Conservation (phyloP, 805 yeast genomes). For the Yamadazyma kitorensis region DNA sequence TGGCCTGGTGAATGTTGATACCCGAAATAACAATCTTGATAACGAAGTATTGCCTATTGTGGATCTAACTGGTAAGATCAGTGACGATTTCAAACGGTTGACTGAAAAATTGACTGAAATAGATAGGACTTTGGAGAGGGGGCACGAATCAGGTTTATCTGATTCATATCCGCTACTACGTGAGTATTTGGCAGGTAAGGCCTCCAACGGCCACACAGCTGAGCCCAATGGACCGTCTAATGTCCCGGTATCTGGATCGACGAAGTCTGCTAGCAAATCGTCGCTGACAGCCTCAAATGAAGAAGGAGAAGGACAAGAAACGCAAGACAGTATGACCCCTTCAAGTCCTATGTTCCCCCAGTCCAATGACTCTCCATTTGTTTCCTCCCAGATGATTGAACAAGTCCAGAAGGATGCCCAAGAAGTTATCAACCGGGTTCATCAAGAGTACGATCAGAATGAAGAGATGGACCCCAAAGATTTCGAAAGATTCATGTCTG, state of each 20-base stretch:
- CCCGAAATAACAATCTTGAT: slow-evolving; percentile 9
- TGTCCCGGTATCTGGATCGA: too few relatives aligned
- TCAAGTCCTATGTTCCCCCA: too few relatives aligned
- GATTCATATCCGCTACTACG: slow-evolving; percentile 4
- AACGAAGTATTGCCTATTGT: slow-evolving; percentile 12
- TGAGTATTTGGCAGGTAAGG: not conserved
- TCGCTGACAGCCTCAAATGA: too few relatives aligned
- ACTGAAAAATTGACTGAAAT: slow-evolving; percentile 12
- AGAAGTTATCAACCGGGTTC: not conserved
- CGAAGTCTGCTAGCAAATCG: too few relatives aligned
- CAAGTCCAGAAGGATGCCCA: not conserved
- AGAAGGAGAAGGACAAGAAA: too few relatives aligned
- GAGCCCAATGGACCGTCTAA: too few relatives aligned
- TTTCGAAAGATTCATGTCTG: slow-evolving; percentile 33
- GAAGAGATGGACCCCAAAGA: slow-evolving; percentile 18
- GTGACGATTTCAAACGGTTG: slow-evolving; percentile 14
- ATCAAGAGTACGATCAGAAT: not conserved
- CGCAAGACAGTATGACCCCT: too few relatives aligned
- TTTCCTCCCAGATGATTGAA: not conserved
- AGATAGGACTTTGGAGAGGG: slow-evolving; percentile 7
- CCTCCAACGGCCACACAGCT: too few relatives aligned
- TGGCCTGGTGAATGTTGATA: not conserved
- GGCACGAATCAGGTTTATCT: not conserved
- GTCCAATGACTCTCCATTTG: too few relatives aligned
- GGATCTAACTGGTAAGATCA: slow-evolving; percentile 10